phyloP scores from a whole-genome alignment of 169 alveolate genomes.

The Plasmodium cynomolgi region DNA sequence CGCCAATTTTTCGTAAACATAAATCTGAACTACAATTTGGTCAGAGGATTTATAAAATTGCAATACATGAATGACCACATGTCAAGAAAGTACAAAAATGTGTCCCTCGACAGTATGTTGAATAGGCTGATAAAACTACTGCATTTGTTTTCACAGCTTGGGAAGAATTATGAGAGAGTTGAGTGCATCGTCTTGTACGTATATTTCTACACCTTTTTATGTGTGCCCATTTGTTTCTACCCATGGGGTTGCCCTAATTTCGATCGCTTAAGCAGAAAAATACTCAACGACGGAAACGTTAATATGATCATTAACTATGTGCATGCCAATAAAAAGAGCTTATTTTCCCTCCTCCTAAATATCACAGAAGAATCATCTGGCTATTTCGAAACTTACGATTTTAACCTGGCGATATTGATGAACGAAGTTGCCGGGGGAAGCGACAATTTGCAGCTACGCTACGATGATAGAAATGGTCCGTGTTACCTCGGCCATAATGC shows the following conservation, averaged over 20 bases:
- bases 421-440: neutral
- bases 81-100: conserved; percentile 34
- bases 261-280: conserved; percentile 28
- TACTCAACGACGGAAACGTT: conserved; percentile 50
- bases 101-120: conserved; percentile 47
- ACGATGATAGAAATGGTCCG: neutral
- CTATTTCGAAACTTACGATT: conserved; percentile 47
- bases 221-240: conserved; percentile 36
- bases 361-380: neutral
- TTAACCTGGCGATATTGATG: conserved; percentile 27
- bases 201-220: conserved; percentile 61
- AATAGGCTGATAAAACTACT: conserved; percentile 51
- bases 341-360: conserved; percentile 31
- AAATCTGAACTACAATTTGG: conserved; percentile 44
- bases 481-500: neutral
- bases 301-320: conserved; percentile 26
- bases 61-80: conserved; percentile 1
- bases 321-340: conserved; percentile 1
- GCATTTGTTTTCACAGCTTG: conserved; percentile 2
- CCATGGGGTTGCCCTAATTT: conserved; percentile 37
- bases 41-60: conserved; percentile 37
- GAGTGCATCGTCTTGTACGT: conserved; percentile 59
- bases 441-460: neutral
- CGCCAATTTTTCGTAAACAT: conserved; percentile 36
- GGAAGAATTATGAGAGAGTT: conserved; percentile 2